Base-by-base conservation (phyloP, 345 rosid genomes). In the Linum tenue region DNA sequence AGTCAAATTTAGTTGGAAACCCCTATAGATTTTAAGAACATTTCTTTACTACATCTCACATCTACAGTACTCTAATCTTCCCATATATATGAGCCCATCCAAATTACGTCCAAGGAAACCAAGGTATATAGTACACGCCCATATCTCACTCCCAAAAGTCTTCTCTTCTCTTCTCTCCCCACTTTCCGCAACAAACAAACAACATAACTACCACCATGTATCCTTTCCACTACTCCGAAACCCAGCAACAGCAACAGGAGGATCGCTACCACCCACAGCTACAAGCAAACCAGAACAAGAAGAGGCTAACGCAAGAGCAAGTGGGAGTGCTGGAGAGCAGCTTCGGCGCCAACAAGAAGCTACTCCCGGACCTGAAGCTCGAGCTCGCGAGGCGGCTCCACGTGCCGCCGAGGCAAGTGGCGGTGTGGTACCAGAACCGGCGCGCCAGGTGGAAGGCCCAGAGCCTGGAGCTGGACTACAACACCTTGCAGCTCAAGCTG, bases 341-440 rank as follows among this genome's bases (percentile, higher is more conserved):
- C 70, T 92, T 92, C 82, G 72, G 66, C 37, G 1, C 78, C 78
- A 75, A 77, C 85, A 86, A 81, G 77, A 92, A 86, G 77, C 90
- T 92, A 0, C 88, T 80, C 63, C 87, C 89, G 1, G 90, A 81
- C 69, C 84, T 79, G 55, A 92, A 90, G 78, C 83, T 74, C 63
- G 85, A 84, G 59, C 85, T 92, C 2, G 85, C 97, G 0, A 81
- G 61, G 61, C 86, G 81, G 71, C 83, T 92, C 0, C 81, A 85
- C 1, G 81, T 92, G 55, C 91, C 96, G 7, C 82, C 91, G 3
- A 75, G 94, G 66, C 98, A 86, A 76, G 87, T 92, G 0, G 90
- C 98, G 9, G 80, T 92, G 59, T 92, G 98, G 98, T 92, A 87
- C 73, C 98, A 92, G 67, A 90, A 90, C 91, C 85, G 83, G 82